phyloP scores from a whole-genome alignment of 129 eudicot genomes.

The Logfia minima region DNA sequence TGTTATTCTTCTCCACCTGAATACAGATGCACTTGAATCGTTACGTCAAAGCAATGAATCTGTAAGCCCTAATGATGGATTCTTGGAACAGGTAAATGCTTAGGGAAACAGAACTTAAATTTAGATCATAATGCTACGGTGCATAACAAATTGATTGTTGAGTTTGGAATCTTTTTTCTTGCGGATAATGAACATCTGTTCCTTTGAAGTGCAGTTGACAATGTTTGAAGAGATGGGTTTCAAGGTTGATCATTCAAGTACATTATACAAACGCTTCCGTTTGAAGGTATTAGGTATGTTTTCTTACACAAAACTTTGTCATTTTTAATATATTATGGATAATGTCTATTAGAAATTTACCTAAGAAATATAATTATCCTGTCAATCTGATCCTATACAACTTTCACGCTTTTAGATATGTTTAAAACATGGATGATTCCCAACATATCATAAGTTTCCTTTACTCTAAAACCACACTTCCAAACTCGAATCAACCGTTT shows the following conservation, averaged over 20 bases:
- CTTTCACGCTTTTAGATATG: not conserved
- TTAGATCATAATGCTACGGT: not conserved
- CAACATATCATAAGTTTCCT: too few relatives aligned
- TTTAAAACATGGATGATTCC: too few relatives aligned
- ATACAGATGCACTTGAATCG: constrained; percentile 81
- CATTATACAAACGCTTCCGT: constrained; percentile 84
- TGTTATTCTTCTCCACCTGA: constrained; percentile 15
- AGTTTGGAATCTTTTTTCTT: not conserved
- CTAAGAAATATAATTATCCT: too few relatives aligned
- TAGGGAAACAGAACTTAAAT: constrained; percentile 2
- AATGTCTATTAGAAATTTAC: not conserved
- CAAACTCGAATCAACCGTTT: not conserved
- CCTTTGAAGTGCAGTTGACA: constrained; percentile 58
- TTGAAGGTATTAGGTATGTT: constrained; percentile 67
- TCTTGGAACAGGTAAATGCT: constrained; percentile 73
- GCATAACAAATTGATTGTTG: not conserved
- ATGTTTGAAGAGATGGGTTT: constrained; percentile 99
- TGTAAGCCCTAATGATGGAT: constrained; percentile 96
- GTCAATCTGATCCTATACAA: not conserved
- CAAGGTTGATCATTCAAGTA: constrained; percentile 74
- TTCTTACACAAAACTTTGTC: constrained; percentile 7
- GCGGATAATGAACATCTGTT: constrained; percentile 1
- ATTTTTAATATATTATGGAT: not conserved
- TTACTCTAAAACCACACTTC: too few relatives aligned
- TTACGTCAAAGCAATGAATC: constrained; percentile 70